Evolutionary conservation across 2,329 filamentous ascomycete species (phyloP).

Genomic region (Aspergillus pseudoviridinutans): DNA sequence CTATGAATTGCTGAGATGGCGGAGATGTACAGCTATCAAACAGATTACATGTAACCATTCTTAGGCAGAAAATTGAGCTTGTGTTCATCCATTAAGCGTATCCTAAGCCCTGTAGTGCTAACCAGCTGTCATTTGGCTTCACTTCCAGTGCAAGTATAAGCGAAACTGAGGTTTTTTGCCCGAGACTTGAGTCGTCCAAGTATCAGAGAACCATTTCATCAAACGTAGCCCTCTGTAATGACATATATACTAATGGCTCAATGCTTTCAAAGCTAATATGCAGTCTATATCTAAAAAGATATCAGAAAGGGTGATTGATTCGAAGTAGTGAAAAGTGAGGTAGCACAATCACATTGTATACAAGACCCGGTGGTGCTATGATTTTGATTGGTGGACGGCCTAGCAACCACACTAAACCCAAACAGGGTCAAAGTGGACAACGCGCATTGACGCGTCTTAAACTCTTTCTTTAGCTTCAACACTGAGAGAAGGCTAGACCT

Average conservation of each 20-base stretch:
- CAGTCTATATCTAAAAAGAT: too few species aligned
- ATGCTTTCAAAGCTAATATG: too few species aligned
- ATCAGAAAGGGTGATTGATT: too few species aligned
- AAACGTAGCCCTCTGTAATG: too few species aligned
- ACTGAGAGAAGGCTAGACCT: constrained; percentile 1
- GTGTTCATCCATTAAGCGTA: background rate
- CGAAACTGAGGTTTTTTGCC: background rate
- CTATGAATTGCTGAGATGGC: background rate
- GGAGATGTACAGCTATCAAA: background rate
- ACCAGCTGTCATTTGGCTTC: background rate
- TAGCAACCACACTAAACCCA: constrained; percentile 18
- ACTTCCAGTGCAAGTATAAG: too few species aligned
- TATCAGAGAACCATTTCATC: background rate
- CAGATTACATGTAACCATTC: background rate
- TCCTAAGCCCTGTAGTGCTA: background rate
- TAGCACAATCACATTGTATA: background rate
- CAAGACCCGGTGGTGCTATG: background rate
- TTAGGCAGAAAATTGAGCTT: background rate
- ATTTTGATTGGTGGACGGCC: constrained; percentile 14
- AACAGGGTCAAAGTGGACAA: constrained; percentile 31
- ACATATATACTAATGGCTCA: too few species aligned
- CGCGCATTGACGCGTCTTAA: constrained; percentile 25
- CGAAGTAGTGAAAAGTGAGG: too few species aligned
- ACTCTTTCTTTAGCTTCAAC: constrained; percentile 3
- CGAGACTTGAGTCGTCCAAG: background rate